These are phyloP conservation scores for Corymbia calophylla DNA, from an alignment of 441 rosid genomes.

Conservation along the genomic window DNA sequence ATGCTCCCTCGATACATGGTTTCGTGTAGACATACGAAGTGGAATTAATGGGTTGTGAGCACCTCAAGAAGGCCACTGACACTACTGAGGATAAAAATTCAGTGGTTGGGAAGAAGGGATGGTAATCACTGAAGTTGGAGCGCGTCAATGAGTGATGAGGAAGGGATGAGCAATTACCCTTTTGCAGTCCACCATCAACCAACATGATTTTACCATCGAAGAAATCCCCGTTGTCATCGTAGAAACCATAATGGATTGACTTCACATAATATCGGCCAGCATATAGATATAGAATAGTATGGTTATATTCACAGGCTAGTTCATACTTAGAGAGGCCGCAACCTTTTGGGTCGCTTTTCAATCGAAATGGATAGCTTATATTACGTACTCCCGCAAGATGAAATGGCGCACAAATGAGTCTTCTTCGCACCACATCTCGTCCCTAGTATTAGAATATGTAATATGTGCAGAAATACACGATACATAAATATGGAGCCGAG, in stretches of 20 bases:
- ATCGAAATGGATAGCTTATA: not conserved
- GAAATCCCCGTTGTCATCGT: rapidly evolving
- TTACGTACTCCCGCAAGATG: not conserved
- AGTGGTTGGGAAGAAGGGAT: too few species aligned
- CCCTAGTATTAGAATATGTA: not conserved
- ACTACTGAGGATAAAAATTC: not conserved
- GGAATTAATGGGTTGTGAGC: not conserved
- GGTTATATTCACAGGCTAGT: not conserved
- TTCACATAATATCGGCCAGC: not conserved
- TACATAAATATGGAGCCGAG: not conserved
- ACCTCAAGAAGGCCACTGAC: not conserved
- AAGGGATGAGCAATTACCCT: not conserved
- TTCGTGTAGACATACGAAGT: not conserved
- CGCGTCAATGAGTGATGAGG: rapidly evolving
- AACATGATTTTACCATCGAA: rapidly evolving
- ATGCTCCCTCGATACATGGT: not conserved
- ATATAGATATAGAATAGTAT: too few species aligned
- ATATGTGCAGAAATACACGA: not conserved
- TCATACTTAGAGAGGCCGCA: not conserved
- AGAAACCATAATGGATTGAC: rapidly evolving
- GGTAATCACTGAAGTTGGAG: not conserved
- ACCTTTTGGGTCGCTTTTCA: not conserved
- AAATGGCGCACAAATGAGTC: not conserved
- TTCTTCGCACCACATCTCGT: not conserved
- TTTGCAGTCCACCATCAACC: not conserved